phyloP scores from a whole-genome alignment of 345 rosid genomes.

The Streptanthus diversifolius region DNA sequence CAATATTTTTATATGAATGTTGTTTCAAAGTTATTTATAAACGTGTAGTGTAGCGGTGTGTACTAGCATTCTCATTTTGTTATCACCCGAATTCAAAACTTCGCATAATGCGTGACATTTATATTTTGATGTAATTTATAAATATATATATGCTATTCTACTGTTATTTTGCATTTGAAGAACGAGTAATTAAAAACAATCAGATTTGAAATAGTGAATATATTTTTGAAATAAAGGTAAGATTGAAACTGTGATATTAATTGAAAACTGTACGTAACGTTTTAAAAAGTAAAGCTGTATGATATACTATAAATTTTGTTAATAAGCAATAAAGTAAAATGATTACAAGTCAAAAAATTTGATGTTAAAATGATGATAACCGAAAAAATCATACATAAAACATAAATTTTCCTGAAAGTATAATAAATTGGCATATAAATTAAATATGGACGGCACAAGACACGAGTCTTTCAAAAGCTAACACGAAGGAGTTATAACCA shows the following conservation, averaged over 20 bases:
- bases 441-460: background rate
- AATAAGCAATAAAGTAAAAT: constrained; percentile 1
- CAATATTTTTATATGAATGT: no score
- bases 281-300: background rate
- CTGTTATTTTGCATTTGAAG: background rate
- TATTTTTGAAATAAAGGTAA: background rate
- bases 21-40: background rate
- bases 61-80: background rate
- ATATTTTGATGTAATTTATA: background rate
- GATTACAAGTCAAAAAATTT: constrained; percentile 11
- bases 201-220: background rate
- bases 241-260: background rate
- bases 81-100: background rate
- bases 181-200: background rate
- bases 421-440: background rate
- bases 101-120: background rate
- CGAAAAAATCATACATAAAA: background rate
- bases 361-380: background rate
- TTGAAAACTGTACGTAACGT: background rate
- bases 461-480: constrained; percentile 14
- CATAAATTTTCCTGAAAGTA: background rate
- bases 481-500: background rate
- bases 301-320: background rate
- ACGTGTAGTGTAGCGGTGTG: background rate
- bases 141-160: no score